A percentile compares a stretch with the other conserved stretches of the same genome.
These are phyloP conservation scores for Dictyostelium firmibasis DNA, from an alignment of 78 protist genomes.

Conservation along the genomic window DNA sequence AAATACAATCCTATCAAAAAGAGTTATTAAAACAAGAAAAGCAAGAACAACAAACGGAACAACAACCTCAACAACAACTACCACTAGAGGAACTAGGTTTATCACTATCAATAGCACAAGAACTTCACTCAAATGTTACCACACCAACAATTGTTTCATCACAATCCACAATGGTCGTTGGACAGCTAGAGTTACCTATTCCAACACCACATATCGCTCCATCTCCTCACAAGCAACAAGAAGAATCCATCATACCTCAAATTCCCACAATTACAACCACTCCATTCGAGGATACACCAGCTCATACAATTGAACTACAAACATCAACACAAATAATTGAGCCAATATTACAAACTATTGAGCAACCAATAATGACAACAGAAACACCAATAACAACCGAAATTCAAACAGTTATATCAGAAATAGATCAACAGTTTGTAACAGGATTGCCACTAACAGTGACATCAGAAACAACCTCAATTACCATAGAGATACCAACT, in stretches of 20 bases:
- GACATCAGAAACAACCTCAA: neutral
- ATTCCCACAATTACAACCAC: neutral
- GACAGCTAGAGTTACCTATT: neutral
- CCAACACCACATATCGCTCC: neutral
- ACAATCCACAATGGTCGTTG: neutral
- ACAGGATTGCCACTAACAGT: neutral
- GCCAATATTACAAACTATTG: neutral
- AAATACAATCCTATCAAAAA: neutral
- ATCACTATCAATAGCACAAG: neutral
- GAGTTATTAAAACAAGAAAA: neutral
- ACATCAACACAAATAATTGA: neutral
- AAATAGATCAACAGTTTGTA: neutral
- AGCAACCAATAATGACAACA: neutral
- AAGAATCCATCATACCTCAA: too few species aligned
- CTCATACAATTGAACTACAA: too few species aligned
- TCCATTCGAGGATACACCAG: too few species aligned
- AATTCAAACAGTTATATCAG: neutral
- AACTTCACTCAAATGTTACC: neutral
- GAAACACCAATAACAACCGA: neutral
- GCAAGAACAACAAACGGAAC: neutral
- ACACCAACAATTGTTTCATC: neutral
- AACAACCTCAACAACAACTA: neutral
- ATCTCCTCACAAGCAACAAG: neutral
- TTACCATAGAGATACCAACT: neutral
- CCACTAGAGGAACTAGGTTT: neutral